phyloP scores from a whole-genome alignment of 2,329 filamentous ascomycete species.

The Macrophomina pseudophaseolina region DNA sequence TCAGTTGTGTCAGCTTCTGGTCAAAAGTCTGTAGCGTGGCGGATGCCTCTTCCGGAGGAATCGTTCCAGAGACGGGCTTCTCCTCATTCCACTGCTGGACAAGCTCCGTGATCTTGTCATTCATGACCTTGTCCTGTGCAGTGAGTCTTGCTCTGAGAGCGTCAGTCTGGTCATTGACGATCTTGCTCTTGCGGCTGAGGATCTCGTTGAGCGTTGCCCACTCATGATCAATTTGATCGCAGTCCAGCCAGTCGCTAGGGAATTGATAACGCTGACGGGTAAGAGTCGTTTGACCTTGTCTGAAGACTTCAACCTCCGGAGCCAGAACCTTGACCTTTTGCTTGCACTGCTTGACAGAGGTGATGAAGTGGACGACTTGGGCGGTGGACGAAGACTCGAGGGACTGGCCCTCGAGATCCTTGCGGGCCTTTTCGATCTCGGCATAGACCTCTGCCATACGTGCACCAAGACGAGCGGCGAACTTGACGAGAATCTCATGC shows the following conservation, averaged over 20 bases:
- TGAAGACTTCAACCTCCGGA: slow-evolving; percentile 93
- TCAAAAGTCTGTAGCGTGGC: slow-evolving; percentile 83
- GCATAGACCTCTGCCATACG: slow-evolving; percentile 92
- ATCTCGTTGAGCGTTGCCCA: slow-evolving; percentile 95
- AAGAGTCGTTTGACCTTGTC: slow-evolving; percentile 91
- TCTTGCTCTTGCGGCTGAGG: slow-evolving; percentile 87
- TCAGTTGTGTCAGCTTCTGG: slow-evolving; percentile 79
- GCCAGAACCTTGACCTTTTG: slow-evolving; percentile 93
- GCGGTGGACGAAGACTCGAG: slow-evolving; percentile 94
- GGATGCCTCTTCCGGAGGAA: slow-evolving; percentile 87
- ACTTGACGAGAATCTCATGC: slow-evolving; percentile 93
- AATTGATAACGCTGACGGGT: slow-evolving; percentile 93
- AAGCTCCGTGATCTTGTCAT: slow-evolving; percentile 84
- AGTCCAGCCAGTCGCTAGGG: slow-evolving; percentile 89
- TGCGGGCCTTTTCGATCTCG: slow-evolving; percentile 87
- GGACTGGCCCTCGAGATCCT: slow-evolving; percentile 88
- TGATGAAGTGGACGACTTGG: slow-evolving; percentile 97
- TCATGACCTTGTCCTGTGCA: slow-evolving; percentile 90
- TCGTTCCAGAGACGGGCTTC: slow-evolving; percentile 94
- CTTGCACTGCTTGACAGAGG: slow-evolving; percentile 94
- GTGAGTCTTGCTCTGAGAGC: slow-evolving; percentile 92
- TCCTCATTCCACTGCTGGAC: slow-evolving; percentile 91
- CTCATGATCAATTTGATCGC: slow-evolving; percentile 94
- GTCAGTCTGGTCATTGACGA: slow-evolving; percentile 95
- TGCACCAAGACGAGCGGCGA: slow-evolving; percentile 83